Conservation (phyloP, 345 rosid genomes). For the Salix koriyanagi region DNA sequence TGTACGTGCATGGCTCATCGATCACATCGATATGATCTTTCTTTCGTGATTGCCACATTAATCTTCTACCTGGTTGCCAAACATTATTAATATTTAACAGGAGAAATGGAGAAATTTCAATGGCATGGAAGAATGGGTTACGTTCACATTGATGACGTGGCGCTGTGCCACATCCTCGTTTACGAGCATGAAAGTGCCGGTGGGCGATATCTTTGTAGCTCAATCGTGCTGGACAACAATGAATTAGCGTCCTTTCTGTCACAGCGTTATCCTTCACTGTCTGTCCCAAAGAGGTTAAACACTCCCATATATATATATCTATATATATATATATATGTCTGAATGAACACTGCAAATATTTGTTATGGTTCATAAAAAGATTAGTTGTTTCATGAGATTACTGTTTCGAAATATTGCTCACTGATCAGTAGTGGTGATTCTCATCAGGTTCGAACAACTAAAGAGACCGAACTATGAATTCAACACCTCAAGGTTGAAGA, state of each 20-base stretch:
- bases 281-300: constrained; percentile 52
- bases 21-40: too few relatives aligned
- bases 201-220: constrained; percentile 71
- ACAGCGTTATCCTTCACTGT: constrained; percentile 54
- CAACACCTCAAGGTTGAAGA: constrained; percentile 54
- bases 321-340: too few relatives aligned
- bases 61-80: too few relatives aligned
- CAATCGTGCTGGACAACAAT: constrained; percentile 47
- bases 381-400: too few relatives aligned
- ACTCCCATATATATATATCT: too few relatives aligned
- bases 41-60: too few relatives aligned
- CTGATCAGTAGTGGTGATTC: background rate
- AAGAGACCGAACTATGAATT: constrained; percentile 55
- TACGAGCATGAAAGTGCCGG: constrained; percentile 46
- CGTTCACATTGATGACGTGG: constrained; percentile 87
- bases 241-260: constrained; percentile 53
- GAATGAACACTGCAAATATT: too few relatives aligned
- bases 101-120: constrained; percentile 58
- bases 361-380: too few relatives aligned
- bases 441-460: constrained; percentile 61
- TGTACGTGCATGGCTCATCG: too few relatives aligned
- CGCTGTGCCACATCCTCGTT: constrained; percentile 65
- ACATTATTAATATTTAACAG: constrained; percentile 22
- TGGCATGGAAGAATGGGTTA: constrained; percentile 93
- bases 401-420: too few relatives aligned